Evolutionary conservation across 2,329 filamentous ascomycete species (phyloP), one percentile per base, ranked within the genome.

Genomic region (Colletotrichum abscissum): DNA sequence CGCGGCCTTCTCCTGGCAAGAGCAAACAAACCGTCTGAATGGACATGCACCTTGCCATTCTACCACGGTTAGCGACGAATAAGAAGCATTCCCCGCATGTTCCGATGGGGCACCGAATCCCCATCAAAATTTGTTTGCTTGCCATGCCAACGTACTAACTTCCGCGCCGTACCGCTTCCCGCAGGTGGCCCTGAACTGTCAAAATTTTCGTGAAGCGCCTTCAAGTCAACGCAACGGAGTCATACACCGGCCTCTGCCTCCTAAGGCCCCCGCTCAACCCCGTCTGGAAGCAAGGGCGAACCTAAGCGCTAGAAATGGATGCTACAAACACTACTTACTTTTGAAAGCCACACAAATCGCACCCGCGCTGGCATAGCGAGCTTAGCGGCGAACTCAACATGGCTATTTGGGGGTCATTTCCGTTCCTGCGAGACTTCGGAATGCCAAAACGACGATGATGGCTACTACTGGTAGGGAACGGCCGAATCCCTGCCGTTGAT

Each of bases 151-250:
- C 66, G 55, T 72, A 71, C 62, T 71, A 73, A 71, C 71, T 71
- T 73, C 71, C 71, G 71, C 42, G 71, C 71, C 71, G 71, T 73
- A 73, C 71, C 71, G 71, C 71, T 66, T 73, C 71, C 71, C 71
- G 71, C 60, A 57, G 60, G 38, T 60, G 60, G 60, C 54, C 56
- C 60, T 73, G 56, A 66, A 62, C 60, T 71, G 62, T 71, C 60
- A 70, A 52, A 42, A 14, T 56, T 24, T 56, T 56, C 22, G 54
- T 9, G 11, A 30, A 42, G 19, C 30, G 24, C 7, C 30, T 38
- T 5, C 55, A 35, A 28, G 46, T 67, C 30, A 35, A 71, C 60
- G 49, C 26, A 28, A 63, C 60, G 49, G 60, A 66, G 55, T 59
- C 24, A 65, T 56, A 57, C 33, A 49, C 46, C 30, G 49, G 56